phyloP scores from a whole-genome alignment of 768 basidiomycete genomes.

The Albatrellus ellisii region DNA sequence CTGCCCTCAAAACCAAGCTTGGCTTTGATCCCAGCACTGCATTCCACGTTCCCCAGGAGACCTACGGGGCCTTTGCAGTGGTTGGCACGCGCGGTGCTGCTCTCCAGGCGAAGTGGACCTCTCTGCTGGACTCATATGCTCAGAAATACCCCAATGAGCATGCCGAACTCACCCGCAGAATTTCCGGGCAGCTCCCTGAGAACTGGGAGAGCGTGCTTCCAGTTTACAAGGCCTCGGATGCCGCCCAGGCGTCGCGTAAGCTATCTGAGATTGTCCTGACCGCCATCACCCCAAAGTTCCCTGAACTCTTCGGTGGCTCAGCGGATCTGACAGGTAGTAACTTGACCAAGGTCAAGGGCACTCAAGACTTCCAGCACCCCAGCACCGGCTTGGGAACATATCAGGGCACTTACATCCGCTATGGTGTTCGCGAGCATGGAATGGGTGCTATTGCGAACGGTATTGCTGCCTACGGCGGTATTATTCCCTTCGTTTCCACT shows the following conservation, averaged over 20 bases:
- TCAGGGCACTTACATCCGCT: conserved; percentile 84
- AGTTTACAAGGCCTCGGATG: conserved; percentile 69
- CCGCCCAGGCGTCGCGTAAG: conserved; percentile 86
- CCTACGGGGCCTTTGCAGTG: conserved; percentile 53
- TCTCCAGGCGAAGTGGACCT: conserved; percentile 63
- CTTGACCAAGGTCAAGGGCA: conserved; percentile 74
- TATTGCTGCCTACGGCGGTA: conserved; percentile 77
- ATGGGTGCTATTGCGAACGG: conserved; percentile 97
- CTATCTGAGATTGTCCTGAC: conserved; percentile 83
- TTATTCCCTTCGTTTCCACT: conserved; percentile 84
- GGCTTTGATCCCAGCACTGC: conserved; percentile 66
- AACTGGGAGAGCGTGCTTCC: conserved; percentile 83
- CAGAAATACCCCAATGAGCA: conserved; percentile 76
- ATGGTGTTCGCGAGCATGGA: conserved; percentile 94
- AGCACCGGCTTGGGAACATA: conserved; percentile 76
- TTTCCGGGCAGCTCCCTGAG: conserved; percentile 68
- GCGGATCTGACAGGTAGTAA: conserved; percentile 91
- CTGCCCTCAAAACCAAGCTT: conserved; percentile 69
- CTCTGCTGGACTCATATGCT: conserved; percentile 52
- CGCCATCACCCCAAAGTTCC: conserved; percentile 57
- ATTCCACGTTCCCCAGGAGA: conserved; percentile 67
- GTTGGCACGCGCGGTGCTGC: conserved; percentile 62
- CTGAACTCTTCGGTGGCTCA: conserved; percentile 81
- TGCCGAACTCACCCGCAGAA: conserved; percentile 76
- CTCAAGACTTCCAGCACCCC: conserved; percentile 87